Base-by-base conservation (phyloP, 2,329 filamentous ascomycete species). In the Xylariaceae sp. region DNA sequence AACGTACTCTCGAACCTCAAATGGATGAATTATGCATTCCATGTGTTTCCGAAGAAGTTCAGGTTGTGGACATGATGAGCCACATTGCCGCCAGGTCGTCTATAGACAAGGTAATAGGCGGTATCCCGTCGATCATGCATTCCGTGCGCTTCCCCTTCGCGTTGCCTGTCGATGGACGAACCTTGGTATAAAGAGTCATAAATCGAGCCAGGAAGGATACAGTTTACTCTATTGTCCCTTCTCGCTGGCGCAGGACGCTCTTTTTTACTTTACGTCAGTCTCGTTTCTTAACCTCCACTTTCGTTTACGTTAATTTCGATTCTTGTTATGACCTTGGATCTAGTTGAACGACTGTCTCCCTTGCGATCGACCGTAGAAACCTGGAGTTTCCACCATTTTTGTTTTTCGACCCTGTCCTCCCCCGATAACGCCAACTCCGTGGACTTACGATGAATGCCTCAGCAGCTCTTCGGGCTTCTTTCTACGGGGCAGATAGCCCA, bases 171-270 rank as follows among this genome's bases (percentile, higher is more conserved):
- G n/a, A 37, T 37, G 14, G 32, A 37, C 3, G 5, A 10, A 37
- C 14, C 21, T 12, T 44, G 19, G 19, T 44, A 26, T 44, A 44
- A 44, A 26, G 16, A 44, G 20, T 26, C 20, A 44, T 44, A 44
- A 20, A 44, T 37, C 14, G 20, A 21, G 10, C 20, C 20, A 4
- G 23, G 2, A 37, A 14, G 23, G 37, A 40, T 23, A 37, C 3
- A 2, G 19, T 37, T 47, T 41, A 26, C 26, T 40, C 20, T 9
- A 47, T n/a, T 20, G 20, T 37, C 47, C 29, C 44, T 37, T n/a
- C 44, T 47, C 32, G 50, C 44, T 47, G 20, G 50, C 43, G 50
- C 50, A 42, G 50, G 43, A 21, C 44, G 50, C 23, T 26, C 23
- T 46, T 29, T 20, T 52, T 42, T 42, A 32, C 20, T 47, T 40